Conservation (phyloP, 306 rosid genomes). For the Citrullus amarus region DNA sequence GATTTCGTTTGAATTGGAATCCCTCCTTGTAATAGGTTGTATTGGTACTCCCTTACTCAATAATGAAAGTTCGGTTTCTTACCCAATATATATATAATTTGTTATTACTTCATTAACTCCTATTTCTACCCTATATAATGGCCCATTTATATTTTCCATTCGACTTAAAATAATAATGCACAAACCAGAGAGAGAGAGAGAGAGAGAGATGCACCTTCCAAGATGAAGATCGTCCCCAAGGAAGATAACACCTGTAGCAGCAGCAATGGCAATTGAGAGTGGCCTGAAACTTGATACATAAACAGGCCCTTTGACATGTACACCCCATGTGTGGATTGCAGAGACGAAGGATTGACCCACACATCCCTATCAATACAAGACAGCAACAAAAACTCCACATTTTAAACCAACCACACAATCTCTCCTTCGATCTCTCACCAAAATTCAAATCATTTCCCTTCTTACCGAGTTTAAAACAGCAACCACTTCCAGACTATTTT, state of each 20-base stretch:
- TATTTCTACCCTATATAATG: no score
- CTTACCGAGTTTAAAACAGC: conserved; percentile 19
- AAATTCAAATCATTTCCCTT: neutral
- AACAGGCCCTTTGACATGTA: conserved; percentile 18
- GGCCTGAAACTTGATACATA: conserved; percentile 23
- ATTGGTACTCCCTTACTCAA: no score
- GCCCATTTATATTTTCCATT: no score
- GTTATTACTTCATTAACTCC: no score
- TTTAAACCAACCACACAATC: neutral
- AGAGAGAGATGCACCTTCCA: conserved; percentile 19
- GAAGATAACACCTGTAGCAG: conserved; percentile 13
- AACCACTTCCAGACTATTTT: conserved; percentile 3
- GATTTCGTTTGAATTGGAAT: no score
- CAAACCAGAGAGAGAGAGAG: neutral
- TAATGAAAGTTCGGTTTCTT: no score
- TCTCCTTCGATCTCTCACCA: neutral
- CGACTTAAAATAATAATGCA: no score
- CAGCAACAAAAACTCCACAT: neutral
- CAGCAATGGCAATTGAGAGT: conserved; percentile 19
- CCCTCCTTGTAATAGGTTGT: no score
- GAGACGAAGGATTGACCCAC: conserved; percentile 6
- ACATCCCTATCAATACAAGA: conserved; percentile 7
- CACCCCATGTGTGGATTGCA: conserved; percentile 18
- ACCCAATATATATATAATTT: no score
- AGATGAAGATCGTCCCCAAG: conserved; percentile 19